Evolutionary conservation across 2,329 filamentous ascomycete genomes (phyloP), one percentile per base, ranked within the genome.

Genomic region (Sclerotinia glacialis): DNA sequence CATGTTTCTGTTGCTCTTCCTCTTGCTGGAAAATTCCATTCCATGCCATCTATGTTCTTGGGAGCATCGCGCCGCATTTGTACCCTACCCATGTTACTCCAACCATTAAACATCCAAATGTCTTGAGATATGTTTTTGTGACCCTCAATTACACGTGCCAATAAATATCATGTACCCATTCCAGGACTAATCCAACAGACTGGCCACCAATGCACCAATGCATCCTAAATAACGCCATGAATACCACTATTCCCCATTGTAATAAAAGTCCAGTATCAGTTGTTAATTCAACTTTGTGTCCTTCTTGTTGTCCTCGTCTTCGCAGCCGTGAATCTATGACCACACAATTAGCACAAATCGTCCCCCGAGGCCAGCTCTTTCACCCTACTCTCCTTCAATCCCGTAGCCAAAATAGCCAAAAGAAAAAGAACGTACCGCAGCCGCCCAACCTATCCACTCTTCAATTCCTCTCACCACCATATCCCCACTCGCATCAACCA

Each of bases 391-490:
- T 18, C n/a, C n/a, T 26, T 34, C 31, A 2, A 21, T 12, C 31
- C 2, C 12, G 9, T 14, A 12, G 5, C n/a, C 44, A 60, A 12
- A 37, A 49, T 1, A 8, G 9, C 11, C 18, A 31, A 5, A 65
- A 7, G 11, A 8, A 28, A 21, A 26, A 23, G 1, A 55, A 72
- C 71, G 59, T 66, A 92, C 89, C 76, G 84, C 83, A 70, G 89
- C 85, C 14, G 92, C 86, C 76, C 93, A 86, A 14, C 82, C 81
- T 67, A 96, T 81, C 92, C 93, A 97, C 77, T 97, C 93, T 71
- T 89, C 84, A 53, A 96, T 80, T 0, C 89, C 87, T 75, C 89
- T 89, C 5, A 91, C 81, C 76, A 92, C 95, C 1, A 84, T 81
- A 78, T 97, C 92, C 7, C 79, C 79, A 37, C 81, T 81, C 0